Evolutionary conservation across 257 asterid species (phyloP), one percentile per base, ranked within the genome.

Genomic region (Scutellaria barbata): DNA sequence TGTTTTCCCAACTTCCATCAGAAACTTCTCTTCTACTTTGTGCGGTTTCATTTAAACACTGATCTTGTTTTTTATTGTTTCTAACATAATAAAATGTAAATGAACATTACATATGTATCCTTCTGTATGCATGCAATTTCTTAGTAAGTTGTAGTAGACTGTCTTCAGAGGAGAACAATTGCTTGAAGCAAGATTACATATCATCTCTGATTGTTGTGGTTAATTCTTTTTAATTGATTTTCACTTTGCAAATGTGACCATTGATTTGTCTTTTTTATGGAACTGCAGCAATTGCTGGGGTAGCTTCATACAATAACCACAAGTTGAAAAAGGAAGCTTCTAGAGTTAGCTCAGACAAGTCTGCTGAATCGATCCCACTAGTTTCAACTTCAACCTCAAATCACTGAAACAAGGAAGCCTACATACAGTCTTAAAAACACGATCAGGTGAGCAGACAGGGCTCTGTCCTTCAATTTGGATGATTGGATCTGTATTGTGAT

Each of bases 261-360:
- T 10, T 39, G 3, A 39, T 17, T 43, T 43, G 20, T 14, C 7
- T 64, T n/a, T 12, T 66, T 57, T 66, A 48, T 69, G 10, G 22
- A 2, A 20, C 55, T 78, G 89, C 96, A 94, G 99, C 99, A 46
- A 91, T 94, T 68, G 86, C 83, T 40, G 98, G 99, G 69, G 98
- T 94, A 47, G 99, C 91, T 67, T 97, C 96, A 30, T 94, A 94
- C 82, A 94, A 91, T 68, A 91, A 91, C 77, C 87, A 78, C 84
- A 91, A 94, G 88, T 79, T 94, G 86, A 91, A 89, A 61, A 94
- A 81, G 86, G 95, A 84, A 79, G 90, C 96, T 74, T 66, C 90
- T 66, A 83, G 80, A 52, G 78, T 63, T 72, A 72, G 66, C 76
- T 66, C 90, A 47, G 82, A 65, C 1, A 82, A 83, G 62, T 75